Evolutionary conservation across 192 early-diverging fungal genomes (phyloP).

Genomic region (Backusella parvicylindrica): DNA sequence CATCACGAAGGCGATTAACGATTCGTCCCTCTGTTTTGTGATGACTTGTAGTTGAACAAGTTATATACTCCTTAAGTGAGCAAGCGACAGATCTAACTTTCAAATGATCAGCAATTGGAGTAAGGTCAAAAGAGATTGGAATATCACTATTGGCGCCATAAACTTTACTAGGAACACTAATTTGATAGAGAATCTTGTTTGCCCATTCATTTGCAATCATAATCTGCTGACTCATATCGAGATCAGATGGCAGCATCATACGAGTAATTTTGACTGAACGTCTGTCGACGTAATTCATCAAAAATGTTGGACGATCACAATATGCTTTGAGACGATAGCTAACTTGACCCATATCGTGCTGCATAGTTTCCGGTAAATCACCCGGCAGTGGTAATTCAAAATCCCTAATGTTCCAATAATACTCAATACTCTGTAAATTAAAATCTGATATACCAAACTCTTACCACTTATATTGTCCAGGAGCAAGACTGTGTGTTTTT

Average conservation of each 20-base stretch:
- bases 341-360: conserved; percentile 46
- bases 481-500: conserved; percentile 29
- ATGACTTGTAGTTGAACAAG: conserved; percentile 27
- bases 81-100: conserved; percentile 38
- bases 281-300: conserved; percentile 37
- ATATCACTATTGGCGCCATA: conserved; percentile 47
- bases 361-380: conserved; percentile 55
- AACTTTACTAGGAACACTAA: conserved; percentile 50
- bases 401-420: conserved; percentile 7
- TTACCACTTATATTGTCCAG: conserved; percentile 42
- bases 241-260: conserved; percentile 38
- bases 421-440: neutral
- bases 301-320: conserved; percentile 51
- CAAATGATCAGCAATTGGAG: conserved; percentile 46
- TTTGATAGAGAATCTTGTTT: conserved; percentile 52
- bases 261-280: conserved; percentile 41
- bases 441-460: neutral
- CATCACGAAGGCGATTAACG: conserved; percentile 9
- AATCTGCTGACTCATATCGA: conserved; percentile 42
- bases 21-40: conserved; percentile 14
- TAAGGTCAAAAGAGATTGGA: conserved; percentile 44
- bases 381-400: conserved; percentile 61
- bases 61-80: conserved; percentile 54
- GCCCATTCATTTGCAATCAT: conserved; percentile 56
- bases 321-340: conserved; percentile 49